Conservation (phyloP, 2,329 filamentous ascomycete genomes). For the Sordariomycetes sp. region DNA sequence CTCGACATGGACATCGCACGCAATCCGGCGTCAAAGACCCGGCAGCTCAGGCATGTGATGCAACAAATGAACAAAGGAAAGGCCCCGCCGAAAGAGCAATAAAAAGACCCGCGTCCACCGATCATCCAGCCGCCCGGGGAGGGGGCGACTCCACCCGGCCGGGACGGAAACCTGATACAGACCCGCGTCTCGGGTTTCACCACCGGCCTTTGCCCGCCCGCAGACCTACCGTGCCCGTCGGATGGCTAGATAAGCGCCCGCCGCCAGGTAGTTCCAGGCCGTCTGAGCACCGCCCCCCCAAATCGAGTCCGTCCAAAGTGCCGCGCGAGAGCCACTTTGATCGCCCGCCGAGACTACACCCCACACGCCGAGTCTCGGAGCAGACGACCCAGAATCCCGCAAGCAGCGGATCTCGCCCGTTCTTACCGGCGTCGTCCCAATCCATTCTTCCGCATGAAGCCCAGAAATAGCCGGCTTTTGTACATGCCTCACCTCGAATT, state of each 20-base stretch:
- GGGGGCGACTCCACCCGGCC: not conserved
- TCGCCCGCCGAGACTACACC: not conserved
- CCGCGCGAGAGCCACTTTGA: not conserved
- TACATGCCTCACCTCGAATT: not conserved
- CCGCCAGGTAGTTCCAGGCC: not conserved
- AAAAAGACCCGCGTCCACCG: not conserved
- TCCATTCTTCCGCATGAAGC: not conserved
- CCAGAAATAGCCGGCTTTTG: not conserved
- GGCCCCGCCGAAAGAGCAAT: not conserved
- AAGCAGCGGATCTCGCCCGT: not conserved
- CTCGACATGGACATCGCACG: not conserved
- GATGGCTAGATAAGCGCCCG: not conserved
- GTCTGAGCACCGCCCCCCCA: not conserved
- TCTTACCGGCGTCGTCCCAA: not conserved
- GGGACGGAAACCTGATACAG: not conserved
- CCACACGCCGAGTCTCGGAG: not conserved
- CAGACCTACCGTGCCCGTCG: no score
- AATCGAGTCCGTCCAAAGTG: not conserved
- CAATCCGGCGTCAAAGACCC: not conserved
- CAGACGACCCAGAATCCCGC: not conserved
- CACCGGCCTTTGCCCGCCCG: not conserved
- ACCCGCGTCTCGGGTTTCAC: not conserved
- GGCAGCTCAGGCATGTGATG: not conserved
- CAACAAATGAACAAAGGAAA: not conserved
- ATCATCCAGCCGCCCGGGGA: not conserved